Conservation (phyloP, 2,329 filamentous ascomycete species). For the Penicillium sp. region DNA sequence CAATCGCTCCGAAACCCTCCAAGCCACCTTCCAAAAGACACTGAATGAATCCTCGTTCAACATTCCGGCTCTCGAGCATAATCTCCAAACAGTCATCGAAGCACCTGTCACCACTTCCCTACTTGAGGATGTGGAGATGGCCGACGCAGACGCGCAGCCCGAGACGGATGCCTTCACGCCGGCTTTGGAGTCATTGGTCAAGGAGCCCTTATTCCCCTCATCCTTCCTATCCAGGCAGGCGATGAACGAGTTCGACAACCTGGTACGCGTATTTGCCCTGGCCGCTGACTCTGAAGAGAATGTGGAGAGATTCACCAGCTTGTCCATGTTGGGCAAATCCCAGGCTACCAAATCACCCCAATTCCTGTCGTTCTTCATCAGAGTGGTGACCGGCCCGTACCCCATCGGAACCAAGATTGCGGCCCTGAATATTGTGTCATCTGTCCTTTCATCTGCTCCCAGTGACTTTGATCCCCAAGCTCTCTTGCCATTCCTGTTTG, state of each 20-base stretch:
- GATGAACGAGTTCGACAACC: constrained; percentile 40
- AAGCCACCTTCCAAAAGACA: constrained; percentile 66
- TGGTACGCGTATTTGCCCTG: constrained; percentile 41
- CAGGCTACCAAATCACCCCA: constrained; percentile 62
- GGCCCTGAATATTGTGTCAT: constrained; percentile 67
- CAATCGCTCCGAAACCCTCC: constrained; percentile 61
- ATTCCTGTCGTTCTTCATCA: constrained; percentile 74
- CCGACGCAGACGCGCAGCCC: constrained; percentile 36
- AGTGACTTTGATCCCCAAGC: constrained; percentile 71
- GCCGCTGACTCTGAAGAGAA: constrained; percentile 34
- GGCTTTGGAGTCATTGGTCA: constrained; percentile 35
- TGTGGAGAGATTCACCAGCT: constrained; percentile 36
- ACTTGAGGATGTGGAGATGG: constrained; percentile 55
- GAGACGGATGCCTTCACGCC: constrained; percentile 34
- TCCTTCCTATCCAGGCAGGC: constrained; percentile 41
- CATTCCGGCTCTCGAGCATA: constrained; percentile 73
- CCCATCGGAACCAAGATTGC: constrained; percentile 68
- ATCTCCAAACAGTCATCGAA: constrained; percentile 70
- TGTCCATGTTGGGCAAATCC: constrained; percentile 40
- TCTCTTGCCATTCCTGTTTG: constrained; percentile 78
- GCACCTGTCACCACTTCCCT: constrained; percentile 55
- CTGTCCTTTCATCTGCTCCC: constrained; percentile 53
- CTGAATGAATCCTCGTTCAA: constrained; percentile 70
- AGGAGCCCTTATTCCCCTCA: constrained; percentile 28
- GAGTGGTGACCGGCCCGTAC: constrained; percentile 72